phyloP scores from a whole-genome alignment of 805 yeast species.

The Lachancea fermentati region DNA sequence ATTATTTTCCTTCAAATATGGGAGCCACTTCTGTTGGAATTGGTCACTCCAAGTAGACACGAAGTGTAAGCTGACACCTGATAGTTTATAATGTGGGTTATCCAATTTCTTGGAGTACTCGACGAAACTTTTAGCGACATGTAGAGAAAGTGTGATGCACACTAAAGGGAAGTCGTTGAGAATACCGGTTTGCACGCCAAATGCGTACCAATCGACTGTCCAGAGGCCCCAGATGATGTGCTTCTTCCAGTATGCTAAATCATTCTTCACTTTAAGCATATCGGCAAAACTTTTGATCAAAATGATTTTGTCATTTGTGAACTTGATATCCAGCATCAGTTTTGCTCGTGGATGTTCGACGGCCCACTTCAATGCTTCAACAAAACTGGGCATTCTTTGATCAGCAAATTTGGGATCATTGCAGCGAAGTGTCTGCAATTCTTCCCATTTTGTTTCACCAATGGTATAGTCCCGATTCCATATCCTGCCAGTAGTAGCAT shows the following conservation, averaged over 20 bases:
- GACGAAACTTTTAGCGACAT: constrained; percentile 30
- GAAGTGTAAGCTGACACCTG: constrained; percentile 48
- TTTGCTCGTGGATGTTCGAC: constrained; percentile 30
- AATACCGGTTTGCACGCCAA: constrained; percentile 36
- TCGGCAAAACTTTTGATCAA: constrained; percentile 36
- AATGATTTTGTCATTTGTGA: constrained; percentile 40
- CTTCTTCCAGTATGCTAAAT: constrained; percentile 40
- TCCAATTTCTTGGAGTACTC: constrained; percentile 36
- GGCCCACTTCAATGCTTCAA: constrained; percentile 38
- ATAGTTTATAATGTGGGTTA: constrained; percentile 42
- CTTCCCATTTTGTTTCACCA: constrained; percentile 32
- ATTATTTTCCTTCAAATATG: constrained; percentile 27
- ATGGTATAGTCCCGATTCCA: constrained; percentile 39
- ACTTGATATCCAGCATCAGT: constrained; percentile 50
- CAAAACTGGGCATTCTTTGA: constrained; percentile 39
- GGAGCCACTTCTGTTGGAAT: constrained; percentile 29
- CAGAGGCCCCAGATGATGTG: constrained; percentile 49
- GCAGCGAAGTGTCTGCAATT: constrained; percentile 33
- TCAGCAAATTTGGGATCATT: constrained; percentile 30
- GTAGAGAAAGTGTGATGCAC: constrained; percentile 33
- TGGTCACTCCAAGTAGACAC: constrained; percentile 42
- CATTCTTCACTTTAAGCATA: constrained; percentile 35
- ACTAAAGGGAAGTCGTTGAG: constrained; percentile 34
- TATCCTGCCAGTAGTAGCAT: constrained; percentile 43
- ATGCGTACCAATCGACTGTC: constrained; percentile 41